These are phyloP conservation scores for Flaveria trinervia DNA, from an alignment of 129 eudicot genomes.

Conservation along the genomic window DNA sequence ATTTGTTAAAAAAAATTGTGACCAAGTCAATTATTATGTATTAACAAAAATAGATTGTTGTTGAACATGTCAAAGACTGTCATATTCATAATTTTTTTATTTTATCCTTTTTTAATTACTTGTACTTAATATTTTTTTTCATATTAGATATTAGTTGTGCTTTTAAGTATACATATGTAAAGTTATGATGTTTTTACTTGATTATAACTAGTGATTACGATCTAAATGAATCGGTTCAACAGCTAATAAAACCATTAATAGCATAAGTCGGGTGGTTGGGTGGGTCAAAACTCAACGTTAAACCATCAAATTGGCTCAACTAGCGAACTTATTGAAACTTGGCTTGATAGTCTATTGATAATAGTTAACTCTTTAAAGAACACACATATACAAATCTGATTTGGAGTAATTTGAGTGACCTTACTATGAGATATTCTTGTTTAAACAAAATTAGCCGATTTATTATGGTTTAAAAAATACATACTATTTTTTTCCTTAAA, in stretches of 20 bases:
- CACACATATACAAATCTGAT: too few relatives aligned
- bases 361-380: too few relatives aligned
- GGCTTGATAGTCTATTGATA: too few relatives aligned
- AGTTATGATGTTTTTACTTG: too few relatives aligned
- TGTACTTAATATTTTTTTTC: neutral
- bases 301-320: neutral
- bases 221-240: too few relatives aligned
- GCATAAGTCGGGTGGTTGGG: too few relatives aligned
- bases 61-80: conserved; percentile 6
- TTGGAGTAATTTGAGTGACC: too few relatives aligned
- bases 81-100: neutral
- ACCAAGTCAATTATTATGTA: neutral
- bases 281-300: neutral
- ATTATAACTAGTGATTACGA: too few relatives aligned
- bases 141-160: neutral
- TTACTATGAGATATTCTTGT: too few relatives aligned
- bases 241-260: too few relatives aligned
- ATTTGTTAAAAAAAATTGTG: neutral
- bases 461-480: neutral
- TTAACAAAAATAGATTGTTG: neutral
- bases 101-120: neutral
- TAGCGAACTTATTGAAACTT: neutral
- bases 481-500: neutral
- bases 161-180: too few relatives aligned
- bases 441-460: too few relatives aligned